Conservation (phyloP, 495 filamentous ascomycete genomes). For the Cercophora sp. region DNA sequence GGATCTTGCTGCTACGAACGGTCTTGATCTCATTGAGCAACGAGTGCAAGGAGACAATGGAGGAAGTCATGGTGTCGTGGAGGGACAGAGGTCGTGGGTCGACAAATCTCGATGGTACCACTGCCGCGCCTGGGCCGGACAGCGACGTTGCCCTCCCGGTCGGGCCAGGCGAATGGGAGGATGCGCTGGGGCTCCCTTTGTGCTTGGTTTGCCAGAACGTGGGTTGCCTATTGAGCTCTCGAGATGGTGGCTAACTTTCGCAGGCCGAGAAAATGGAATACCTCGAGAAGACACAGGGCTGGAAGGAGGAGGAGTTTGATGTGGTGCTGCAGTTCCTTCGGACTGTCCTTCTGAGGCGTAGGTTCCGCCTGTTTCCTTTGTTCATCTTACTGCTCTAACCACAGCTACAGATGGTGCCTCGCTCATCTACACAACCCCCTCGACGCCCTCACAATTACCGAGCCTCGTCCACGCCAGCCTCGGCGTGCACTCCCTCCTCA, state of each 20-base stretch:
- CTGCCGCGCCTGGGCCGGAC: slow-evolving; percentile 43
- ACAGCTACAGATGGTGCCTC: slow-evolving; percentile 71
- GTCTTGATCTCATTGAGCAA: slow-evolving; percentile 70
- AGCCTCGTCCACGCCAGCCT: slow-evolving; percentile 82
- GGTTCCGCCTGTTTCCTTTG: slow-evolving; percentile 20
- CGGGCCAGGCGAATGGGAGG: slow-evolving; percentile 92
- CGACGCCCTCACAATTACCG: slow-evolving; percentile 71
- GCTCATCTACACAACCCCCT: slow-evolving; percentile 84
- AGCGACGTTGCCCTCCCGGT: slow-evolving; percentile 68
- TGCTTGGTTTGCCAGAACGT: slow-evolving; percentile 94
- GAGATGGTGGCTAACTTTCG: slow-evolving; percentile 20
- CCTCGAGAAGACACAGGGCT: slow-evolving; percentile 79
- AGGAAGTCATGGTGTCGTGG: slow-evolving; percentile 71
- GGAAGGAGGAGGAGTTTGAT: slow-evolving; percentile 94
- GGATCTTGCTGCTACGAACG: slow-evolving; percentile 75
- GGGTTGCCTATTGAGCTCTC: slow-evolving; percentile 25
- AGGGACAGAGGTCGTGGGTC: slow-evolving; percentile 54
- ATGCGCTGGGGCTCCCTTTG: slow-evolving; percentile 80
- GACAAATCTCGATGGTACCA: slow-evolving; percentile 46
- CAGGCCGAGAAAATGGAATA: slow-evolving; percentile 87
- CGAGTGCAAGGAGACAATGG: slow-evolving; percentile 74
- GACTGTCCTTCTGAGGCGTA: slow-evolving; percentile 82
- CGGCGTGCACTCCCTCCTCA: slow-evolving; percentile 83
- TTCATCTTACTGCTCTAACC: background rate
- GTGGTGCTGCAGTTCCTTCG: slow-evolving; percentile 84